Evolutionary conservation across 495 filamentous ascomycete genomes (phyloP), one percentile per base, ranked within the genome.

Genomic region (Aspergillus avenaceus): DNA sequence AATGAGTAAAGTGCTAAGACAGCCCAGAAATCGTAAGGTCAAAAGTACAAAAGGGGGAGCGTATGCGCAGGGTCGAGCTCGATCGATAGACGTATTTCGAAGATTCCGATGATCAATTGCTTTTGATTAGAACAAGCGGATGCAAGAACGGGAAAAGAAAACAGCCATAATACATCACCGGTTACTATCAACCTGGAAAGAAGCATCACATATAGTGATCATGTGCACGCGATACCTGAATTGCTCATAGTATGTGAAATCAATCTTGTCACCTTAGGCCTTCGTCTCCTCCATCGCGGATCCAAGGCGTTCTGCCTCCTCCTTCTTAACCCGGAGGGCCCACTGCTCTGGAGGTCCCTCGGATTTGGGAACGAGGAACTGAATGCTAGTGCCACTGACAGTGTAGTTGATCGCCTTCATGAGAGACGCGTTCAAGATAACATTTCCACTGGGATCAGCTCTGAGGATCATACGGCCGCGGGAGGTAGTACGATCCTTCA

Each of bases 351-450:
- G 55, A 4, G 69, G 64, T 2, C 77, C 78, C 14, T 71, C 65
- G 43, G 80, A 70, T 31, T 69, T 68, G 1, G 79, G 72, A 3
- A 82, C 75, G 22, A 75, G 61, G 32, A 87, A 64, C 47, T 80
- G 80, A 31, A 86, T 69, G 21, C 72, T 79, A 59, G 80, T 85
- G 18, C 66, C 69, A 5, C 63, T 69, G 5, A 65, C 58, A 42
- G 73, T 74, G 65, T 89, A 91, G 1, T 71, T 72, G 7, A 84
- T 64, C 12, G 76, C 66, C 21, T 80, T 71, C 26, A 84, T 73
- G 16, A 90, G 60, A 12, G 69, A 58, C 29, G 84, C 79, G 68
- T 91, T 91, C 47, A 91, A 60, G 4, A 85, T 71, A 13, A 91
- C 64, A 14, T 81, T 80, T 19, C 87, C 87, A 50, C 82, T 78